These are phyloP conservation scores for Hortiboletus flavorubellus DNA, from an alignment of 768 basidiomycete species.

Conservation along the genomic window DNA sequence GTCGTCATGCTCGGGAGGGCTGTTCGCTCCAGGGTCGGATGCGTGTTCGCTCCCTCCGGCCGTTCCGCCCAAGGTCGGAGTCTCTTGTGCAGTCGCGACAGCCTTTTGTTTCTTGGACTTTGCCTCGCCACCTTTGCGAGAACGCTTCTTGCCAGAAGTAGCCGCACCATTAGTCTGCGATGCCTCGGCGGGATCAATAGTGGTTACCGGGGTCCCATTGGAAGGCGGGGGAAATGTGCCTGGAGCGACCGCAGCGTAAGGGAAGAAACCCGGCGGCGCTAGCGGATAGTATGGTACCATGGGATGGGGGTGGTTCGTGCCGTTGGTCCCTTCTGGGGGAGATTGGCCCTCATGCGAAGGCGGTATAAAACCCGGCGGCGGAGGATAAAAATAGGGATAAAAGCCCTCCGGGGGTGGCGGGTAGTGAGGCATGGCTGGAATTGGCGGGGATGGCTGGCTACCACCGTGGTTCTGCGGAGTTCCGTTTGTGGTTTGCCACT, in stretches of 20 bases:
- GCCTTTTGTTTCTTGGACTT: conserved; percentile 35
- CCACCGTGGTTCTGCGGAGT: conserved; percentile 12
- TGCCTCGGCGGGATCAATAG: conserved; percentile 27
- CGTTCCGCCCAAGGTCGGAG: conserved; percentile 24
- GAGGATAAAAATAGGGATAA: conserved; percentile 42
- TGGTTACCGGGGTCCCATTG: conserved; percentile 22
- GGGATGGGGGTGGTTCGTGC: conserved; percentile 27
- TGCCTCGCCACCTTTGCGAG: conserved; percentile 29
- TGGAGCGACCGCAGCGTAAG: conserved; percentile 30
- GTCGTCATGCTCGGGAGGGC: conserved; percentile 25
- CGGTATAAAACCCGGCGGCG: conserved; percentile 39
- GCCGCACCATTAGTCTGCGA: conserved; percentile 17
- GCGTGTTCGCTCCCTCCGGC: conserved; percentile 26
- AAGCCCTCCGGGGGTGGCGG: conserved; percentile 41
- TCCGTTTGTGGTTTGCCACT: conserved; percentile 32
- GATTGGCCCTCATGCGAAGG: conserved; percentile 37
- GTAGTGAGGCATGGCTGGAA: conserved; percentile 29
- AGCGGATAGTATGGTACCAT: conserved; percentile 37
- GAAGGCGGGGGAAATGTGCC: conserved; percentile 32
- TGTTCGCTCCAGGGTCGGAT: conserved; percentile 23
- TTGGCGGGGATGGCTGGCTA: conserved; percentile 25
- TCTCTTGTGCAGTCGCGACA: conserved; percentile 5
- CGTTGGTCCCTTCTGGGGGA: conserved; percentile 33
- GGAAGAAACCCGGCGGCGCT: conserved; percentile 40
- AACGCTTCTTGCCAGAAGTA: conserved; percentile 28